Percentiles rank a stretch among this genome's conserved stretches.
Evolutionary conservation across 108 stramenopile genomes (phyloP).

Genomic region (Pseudonitzschia pungens): DNA sequence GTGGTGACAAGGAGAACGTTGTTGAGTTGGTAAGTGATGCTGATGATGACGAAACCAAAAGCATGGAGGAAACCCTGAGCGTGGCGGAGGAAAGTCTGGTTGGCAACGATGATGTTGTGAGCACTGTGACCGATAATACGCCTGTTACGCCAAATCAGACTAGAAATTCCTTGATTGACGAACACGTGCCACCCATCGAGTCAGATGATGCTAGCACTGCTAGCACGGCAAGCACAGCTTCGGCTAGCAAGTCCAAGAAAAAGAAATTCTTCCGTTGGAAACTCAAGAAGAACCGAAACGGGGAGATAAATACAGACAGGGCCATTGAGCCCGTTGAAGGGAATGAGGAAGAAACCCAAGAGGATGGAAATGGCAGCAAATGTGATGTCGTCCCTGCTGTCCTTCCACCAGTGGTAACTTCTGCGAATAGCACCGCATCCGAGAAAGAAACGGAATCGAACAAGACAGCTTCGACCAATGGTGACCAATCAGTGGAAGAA

Average conservation of each 20-base stretch:
- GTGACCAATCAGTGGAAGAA: neutral
- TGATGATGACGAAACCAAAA: neutral
- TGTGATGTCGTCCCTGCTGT: neutral
- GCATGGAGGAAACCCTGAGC: neutral
- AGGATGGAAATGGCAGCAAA: neutral
- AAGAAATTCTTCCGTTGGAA: neutral
- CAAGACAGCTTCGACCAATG: neutral
- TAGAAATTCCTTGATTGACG: no score
- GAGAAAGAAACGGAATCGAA: constrained; percentile 47
- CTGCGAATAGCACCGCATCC: neutral
- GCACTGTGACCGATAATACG: no score
- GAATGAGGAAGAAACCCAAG: neutral
- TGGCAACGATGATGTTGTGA: no score
- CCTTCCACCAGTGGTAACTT: neutral
- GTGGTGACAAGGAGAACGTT: neutral
- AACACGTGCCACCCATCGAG: no score
- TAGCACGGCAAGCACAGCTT: no score
- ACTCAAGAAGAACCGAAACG: neutral
- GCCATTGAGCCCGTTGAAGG: neutral
- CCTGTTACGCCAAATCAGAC: no score
- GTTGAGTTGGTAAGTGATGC: neutral
- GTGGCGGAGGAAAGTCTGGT: neutral
- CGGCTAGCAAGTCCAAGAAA: no score
- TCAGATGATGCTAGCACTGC: no score
- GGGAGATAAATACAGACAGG: no score